Evolutionary conservation across 2,329 filamentous ascomycete species (phyloP).

Genomic region (Pyrenochaeta sp.): DNA sequence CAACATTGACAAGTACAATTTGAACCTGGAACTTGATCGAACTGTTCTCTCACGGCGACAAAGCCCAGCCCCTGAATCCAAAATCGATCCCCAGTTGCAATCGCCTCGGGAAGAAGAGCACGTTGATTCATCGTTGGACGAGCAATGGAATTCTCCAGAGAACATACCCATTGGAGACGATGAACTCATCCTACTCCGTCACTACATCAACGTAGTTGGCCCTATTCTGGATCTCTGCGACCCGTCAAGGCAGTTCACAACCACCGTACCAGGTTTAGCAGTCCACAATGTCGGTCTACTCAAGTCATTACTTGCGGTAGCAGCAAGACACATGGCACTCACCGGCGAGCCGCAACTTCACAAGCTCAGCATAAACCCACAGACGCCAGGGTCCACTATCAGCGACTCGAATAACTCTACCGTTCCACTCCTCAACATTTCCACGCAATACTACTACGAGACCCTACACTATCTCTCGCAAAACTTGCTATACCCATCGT

Average conservation of each 20-base stretch:
- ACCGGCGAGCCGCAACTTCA: conserved; percentile 35
- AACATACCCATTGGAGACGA: conserved; percentile 41
- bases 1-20: conserved; percentile 42
- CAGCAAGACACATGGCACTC: conserved; percentile 60
- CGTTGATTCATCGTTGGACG: conserved; percentile 15
- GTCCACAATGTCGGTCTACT: conserved; percentile 64
- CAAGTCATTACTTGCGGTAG: conserved; percentile 65
- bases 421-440: conserved; percentile 46
- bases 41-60: conserved; percentile 32
- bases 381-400: conserved; percentile 18
- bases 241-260: conserved; percentile 48
- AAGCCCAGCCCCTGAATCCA: conserved; percentile 29
- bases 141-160: conserved; percentile 36
- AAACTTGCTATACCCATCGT: conserved; percentile 65
- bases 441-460: conserved; percentile 66
- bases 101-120: conserved; percentile 9
- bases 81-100: conserved; percentile 20
- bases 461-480: conserved; percentile 68
- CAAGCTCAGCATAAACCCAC: conserved; percentile 37
- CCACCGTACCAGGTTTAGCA: conserved; percentile 45
- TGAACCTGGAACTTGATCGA: conserved; percentile 41
- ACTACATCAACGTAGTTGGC: conserved; percentile 49
- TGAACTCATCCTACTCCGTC: conserved; percentile 50
- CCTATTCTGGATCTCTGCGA: conserved; percentile 56
- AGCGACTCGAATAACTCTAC: conserved; percentile 19